Evolutionary conservation across 2,329 filamentous ascomycete genomes (phyloP).

Genomic region (Amphichorda felina): DNA sequence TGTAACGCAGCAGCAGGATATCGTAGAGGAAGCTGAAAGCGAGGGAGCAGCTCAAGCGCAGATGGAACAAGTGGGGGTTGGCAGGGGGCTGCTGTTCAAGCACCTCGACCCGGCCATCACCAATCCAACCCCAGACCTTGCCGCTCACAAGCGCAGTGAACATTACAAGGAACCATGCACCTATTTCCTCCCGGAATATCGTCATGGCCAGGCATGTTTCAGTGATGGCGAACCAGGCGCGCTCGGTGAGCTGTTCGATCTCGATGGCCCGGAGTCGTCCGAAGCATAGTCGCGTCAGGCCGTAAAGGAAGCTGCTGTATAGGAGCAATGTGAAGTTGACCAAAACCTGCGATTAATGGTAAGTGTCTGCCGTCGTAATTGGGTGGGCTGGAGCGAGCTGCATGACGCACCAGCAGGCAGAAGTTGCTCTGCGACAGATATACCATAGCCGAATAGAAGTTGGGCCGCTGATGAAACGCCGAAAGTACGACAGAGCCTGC

Average conservation of each 20-base stretch:
- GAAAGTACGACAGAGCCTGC: constrained; percentile 76
- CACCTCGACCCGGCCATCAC: constrained; percentile 84
- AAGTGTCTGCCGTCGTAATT: too few species aligned
- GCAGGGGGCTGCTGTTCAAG: constrained; percentile 89
- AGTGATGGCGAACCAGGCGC: constrained; percentile 95
- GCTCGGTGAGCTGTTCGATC: constrained; percentile 93
- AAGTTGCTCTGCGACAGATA: constrained; percentile 95
- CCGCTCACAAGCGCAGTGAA: constrained; percentile 85
- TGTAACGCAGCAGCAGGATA: constrained; percentile 67
- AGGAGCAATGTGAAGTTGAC: constrained; percentile 81
- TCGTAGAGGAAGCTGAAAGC: constrained; percentile 72
- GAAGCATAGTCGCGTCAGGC: constrained; percentile 80
- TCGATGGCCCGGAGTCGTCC: constrained; percentile 85
- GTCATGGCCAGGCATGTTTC: constrained; percentile 98
- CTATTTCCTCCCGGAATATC: constrained; percentile 90
- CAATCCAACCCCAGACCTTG: constrained; percentile 98
- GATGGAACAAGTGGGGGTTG: constrained; percentile 81
- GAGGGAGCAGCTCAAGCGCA: constrained; percentile 68
- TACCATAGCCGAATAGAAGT: constrained; percentile 97
- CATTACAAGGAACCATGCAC: constrained; percentile 92
- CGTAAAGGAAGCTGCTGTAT: constrained; percentile 72
- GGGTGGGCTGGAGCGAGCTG: too few species aligned
- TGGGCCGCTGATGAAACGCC: constrained; percentile 87
- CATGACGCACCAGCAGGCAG: constrained; percentile 67
- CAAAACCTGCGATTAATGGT: constrained; percentile 56